Evolutionary conservation across 108 stramenopile genomes (phyloP), one percentile per base, ranked within the genome.

Genomic region (Epithemia pelagica): DNA sequence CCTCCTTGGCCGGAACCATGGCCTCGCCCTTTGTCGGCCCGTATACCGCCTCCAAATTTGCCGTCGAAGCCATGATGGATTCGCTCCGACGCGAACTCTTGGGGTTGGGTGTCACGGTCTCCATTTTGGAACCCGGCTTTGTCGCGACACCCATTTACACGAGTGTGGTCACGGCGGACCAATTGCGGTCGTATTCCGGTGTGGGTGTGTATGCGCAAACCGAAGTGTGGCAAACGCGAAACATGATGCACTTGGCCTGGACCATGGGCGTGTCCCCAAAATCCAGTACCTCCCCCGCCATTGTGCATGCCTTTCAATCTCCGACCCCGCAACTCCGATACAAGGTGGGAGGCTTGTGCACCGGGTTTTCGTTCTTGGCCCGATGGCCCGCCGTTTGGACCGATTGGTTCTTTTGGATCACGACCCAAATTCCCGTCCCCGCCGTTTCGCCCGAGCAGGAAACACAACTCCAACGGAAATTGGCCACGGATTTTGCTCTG

Each of bases 1-100:
- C 53, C 21, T 66, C 65, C 5, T 54, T 66, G 37, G 52, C 53
- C n/a, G 71, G 71, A 2, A 37, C 21, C 5, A 10, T 32, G 7
- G 18, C 65, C 15, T 10, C 23, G 3, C 23, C 64, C 32, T 24
- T 15, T 3, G 66, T 66, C 37, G 29, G 55, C 3, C 18, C 65
- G 8, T 72, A 72, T 30, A 58, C 21, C 15, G 65, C 65, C 24
- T 52, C 37, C 23, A 72, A 72, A 52, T 58, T 59, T 51, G 71
- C 71, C 29, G 56, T 72, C 32, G 71, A 72, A 59, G 65, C 71
- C 7, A 58, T 65, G 65, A 65, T 53, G 55, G 70, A 70, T 53
- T 25, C 64, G 7, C 23, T 65, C 15, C 70, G 70, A 10, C 37
- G 22, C 37, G 37, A 46, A 46, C 10, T 46, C 15, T 5, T 15